A percentile compares a stretch with the other conserved stretches of the same genome.
These are phyloP conservation scores for Naegleria fowleri DNA, from an alignment of 208 protist species.

Conservation along the genomic window DNA sequence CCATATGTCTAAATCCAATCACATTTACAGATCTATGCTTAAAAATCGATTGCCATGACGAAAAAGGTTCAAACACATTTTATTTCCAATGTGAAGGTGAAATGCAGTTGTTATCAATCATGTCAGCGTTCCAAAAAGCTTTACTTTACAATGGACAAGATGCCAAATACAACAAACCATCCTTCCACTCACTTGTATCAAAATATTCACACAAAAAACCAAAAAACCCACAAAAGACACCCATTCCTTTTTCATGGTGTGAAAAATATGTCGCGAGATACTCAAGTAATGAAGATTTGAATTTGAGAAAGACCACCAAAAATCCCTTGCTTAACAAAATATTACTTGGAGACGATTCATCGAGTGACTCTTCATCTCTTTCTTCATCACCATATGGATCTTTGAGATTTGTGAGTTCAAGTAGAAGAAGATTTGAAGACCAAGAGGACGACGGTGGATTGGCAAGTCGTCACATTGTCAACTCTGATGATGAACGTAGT, in stretches of 20 bases:
- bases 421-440: too few species aligned
- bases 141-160: neutral
- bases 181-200: neutral
- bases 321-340: too few species aligned
- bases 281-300: too few species aligned
- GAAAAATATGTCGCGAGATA: neutral
- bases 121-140: neutral
- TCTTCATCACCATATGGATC: too few species aligned
- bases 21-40: too few species aligned
- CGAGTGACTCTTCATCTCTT: too few species aligned
- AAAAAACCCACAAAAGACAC: neutral
- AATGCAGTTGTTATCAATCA: neutral
- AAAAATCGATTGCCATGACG: neutral
- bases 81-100: neutral
- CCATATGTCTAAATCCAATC: neutral
- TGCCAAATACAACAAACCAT: neutral
- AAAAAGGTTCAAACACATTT: neutral
- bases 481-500: neutral
- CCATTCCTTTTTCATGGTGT: neutral
- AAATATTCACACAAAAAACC: neutral
- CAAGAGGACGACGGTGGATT: neutral
- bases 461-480: neutral
- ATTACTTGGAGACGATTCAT: too few species aligned
- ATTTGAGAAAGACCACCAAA: too few species aligned
- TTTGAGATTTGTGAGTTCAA: too few species aligned